A percentile compares a stretch with the other conserved stretches of the same genome.
Conservation (phyloP, 2,329 filamentous ascomycete genomes). For the Aspergillus sp. region DNA sequence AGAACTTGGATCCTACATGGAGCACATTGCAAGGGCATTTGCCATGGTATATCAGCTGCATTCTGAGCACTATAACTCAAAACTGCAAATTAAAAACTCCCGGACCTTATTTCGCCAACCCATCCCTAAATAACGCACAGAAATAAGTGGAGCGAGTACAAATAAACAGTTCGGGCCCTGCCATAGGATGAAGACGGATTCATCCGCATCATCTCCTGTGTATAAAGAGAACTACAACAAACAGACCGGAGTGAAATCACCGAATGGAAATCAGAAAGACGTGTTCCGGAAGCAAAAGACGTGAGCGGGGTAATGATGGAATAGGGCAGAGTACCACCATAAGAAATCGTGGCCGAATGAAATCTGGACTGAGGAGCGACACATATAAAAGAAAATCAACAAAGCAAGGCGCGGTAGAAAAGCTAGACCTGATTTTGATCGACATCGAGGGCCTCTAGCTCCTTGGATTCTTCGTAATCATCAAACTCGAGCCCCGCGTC, state of each 20-base stretch:
- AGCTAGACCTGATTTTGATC: slow-evolving; percentile 34
- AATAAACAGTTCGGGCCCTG: slow-evolving; percentile 22
- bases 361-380: slow-evolving; percentile 9
- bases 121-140: slow-evolving; percentile 35
- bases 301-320: slow-evolving; percentile 20
- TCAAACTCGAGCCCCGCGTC: slow-evolving; percentile 54
- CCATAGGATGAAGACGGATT: slow-evolving; percentile 11
- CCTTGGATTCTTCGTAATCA: slow-evolving; percentile 52
- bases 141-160: slow-evolving; percentile 18
- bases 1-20: neutral
- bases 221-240: slow-evolving; percentile 18
- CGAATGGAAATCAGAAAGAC: neutral
- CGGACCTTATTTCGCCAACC: slow-evolving; percentile 38
- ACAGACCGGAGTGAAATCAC: slow-evolving; percentile 11
- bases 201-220: neutral
- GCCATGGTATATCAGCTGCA: slow-evolving; percentile 18
- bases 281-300: slow-evolving; percentile 16
- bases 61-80: slow-evolving; percentile 29
- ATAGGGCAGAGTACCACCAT: slow-evolving; percentile 25
- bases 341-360: slow-evolving; percentile 35
- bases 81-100: slow-evolving; percentile 32
- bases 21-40: neutral
- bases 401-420: neutral
- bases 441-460: slow-evolving; percentile 43
- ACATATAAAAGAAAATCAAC: slow-evolving; percentile 1